Conservation (phyloP, 2,329 filamentous ascomycete genomes). For the Botrytis aclada region DNA sequence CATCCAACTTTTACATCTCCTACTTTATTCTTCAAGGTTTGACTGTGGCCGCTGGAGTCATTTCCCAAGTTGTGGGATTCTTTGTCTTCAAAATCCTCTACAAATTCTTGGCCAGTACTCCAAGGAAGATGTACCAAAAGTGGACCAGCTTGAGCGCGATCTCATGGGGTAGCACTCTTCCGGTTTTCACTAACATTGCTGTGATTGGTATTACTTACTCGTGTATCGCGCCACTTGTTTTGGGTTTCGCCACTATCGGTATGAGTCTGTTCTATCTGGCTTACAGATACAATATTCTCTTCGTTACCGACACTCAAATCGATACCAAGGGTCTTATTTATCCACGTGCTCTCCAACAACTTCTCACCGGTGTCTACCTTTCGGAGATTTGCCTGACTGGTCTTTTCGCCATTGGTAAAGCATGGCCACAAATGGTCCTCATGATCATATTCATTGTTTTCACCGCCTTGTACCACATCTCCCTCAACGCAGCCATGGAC, state of each 20-base stretch:
- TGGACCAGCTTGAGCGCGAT: slow-evolving; percentile 73
- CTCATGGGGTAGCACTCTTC: slow-evolving; percentile 81
- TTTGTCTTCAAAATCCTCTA: slow-evolving; percentile 72
- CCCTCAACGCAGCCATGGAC: slow-evolving; percentile 67
- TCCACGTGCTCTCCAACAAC: slow-evolving; percentile 80
- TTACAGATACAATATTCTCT: slow-evolving; percentile 88
- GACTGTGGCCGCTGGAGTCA: slow-evolving; percentile 68
- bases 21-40: slow-evolving; percentile 94
- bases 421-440: slow-evolving; percentile 66
- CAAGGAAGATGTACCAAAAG: slow-evolving; percentile 73
- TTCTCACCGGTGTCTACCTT: slow-evolving; percentile 80
- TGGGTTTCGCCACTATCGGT: slow-evolving; percentile 77
- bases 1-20: slow-evolving; percentile 91
- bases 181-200: slow-evolving; percentile 75
- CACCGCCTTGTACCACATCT: slow-evolving; percentile 71
- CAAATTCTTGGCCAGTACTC: slow-evolving; percentile 71
- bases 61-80: slow-evolving; percentile 73
- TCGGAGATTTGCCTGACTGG: slow-evolving; percentile 80
- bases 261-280: slow-evolving; percentile 80
- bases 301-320: slow-evolving; percentile 75
- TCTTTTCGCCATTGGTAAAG: slow-evolving; percentile 69
- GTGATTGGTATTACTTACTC: slow-evolving; percentile 83
- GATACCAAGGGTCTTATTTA: slow-evolving; percentile 89
- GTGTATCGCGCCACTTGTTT: slow-evolving; percentile 79
- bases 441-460: slow-evolving; percentile 76